Evolutionary conservation across 2,329 filamentous ascomycete species (phyloP), one percentile per base, ranked within the genome.

Genomic region (Onygenales sp.): DNA sequence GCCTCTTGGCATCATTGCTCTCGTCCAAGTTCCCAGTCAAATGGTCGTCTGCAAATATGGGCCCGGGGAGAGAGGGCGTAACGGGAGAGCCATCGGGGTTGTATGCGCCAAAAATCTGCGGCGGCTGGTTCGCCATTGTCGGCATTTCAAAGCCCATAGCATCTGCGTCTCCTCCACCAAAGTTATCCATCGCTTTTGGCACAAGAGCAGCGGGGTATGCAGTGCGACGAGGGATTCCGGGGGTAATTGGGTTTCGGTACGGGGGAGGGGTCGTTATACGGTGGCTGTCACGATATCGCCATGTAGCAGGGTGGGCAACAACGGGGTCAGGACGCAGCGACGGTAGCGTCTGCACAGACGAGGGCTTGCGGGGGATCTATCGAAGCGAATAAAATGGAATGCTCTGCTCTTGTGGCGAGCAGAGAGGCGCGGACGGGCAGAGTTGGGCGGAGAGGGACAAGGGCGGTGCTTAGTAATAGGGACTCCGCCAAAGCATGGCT

Each of bases 1-100:
- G 81, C 67, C 90, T 80, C 77, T 95, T 97, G 17, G 90, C 83
- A 65, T 96, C 92, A 62, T 85, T 88, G 52, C 79, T 79, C 61
- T 78, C 76, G 51, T 80, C 75, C 49, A 74, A 72, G 53, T 67
- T 60, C 42, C 66, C 67, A 53, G 68, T 63, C 57, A 69, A 61
- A 50, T 75, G 67, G 52, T 79, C 76, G 56, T 75, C 72, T 17
- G 67, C 62, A 54, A 70, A 74, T 42, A 67, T 63, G 21, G 61
- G 62, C 48, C 61, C 69, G 49, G 60, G 62, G 49, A 70, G 77
- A 52, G 80, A 71, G 52, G 81, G 74, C 52, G 73, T 70, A 55
- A 84, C 74, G 8, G 82, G 73, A 53, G 86, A 71, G 47, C 79
- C 79, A 63, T 87, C 83, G 44, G 77, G 70, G 44, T 73, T 68